A percentile compares a stretch with the other conserved stretches of the same genome.
Conservation (phyloP, 805 yeast genomes). For the Starmerella geochares region DNA sequence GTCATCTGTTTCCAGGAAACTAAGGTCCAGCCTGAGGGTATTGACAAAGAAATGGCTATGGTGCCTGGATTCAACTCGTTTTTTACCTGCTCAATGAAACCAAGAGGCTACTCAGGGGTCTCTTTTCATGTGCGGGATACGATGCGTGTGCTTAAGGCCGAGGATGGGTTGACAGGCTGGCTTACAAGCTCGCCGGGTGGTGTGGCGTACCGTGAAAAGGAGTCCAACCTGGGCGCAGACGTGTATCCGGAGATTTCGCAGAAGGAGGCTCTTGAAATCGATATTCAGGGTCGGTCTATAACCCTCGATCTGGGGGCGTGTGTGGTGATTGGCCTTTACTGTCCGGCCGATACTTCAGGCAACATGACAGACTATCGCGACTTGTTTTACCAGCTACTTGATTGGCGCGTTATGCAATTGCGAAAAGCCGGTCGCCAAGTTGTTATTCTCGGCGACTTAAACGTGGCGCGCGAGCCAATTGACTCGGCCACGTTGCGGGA, state of each 20-base stretch:
- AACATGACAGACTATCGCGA: constrained; percentile 56
- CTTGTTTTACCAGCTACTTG: constrained; percentile 47
- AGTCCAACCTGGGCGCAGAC: background rate
- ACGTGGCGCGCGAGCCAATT: constrained; percentile 65
- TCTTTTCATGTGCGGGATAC: constrained; percentile 57
- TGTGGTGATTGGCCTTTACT: constrained; percentile 51
- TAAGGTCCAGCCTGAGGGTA: constrained; percentile 48
- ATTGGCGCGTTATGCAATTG: constrained; percentile 52
- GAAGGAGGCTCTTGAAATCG: constrained; percentile 46
- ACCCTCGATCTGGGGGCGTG: constrained; percentile 51
- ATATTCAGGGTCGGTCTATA: constrained; percentile 76
- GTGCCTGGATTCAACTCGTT: constrained; percentile 52
- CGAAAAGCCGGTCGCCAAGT: constrained; percentile 51
- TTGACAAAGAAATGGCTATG: constrained; percentile 41
- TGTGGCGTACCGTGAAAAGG: constrained; percentile 12
- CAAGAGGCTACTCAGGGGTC: constrained; percentile 87
- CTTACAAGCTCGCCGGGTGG: constrained; percentile 12
- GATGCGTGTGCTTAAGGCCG: constrained; percentile 58
- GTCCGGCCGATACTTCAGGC: constrained; percentile 81
- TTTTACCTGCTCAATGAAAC: constrained; percentile 53
- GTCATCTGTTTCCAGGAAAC: constrained; percentile 80
- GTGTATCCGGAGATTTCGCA: constrained; percentile 39
- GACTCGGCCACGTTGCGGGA: constrained; percentile 69
- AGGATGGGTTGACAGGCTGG: constrained; percentile 83
- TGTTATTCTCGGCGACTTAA: constrained; percentile 79